phyloP scores from a whole-genome alignment of 345 rosid species.

The Geranium rotundifolium region DNA sequence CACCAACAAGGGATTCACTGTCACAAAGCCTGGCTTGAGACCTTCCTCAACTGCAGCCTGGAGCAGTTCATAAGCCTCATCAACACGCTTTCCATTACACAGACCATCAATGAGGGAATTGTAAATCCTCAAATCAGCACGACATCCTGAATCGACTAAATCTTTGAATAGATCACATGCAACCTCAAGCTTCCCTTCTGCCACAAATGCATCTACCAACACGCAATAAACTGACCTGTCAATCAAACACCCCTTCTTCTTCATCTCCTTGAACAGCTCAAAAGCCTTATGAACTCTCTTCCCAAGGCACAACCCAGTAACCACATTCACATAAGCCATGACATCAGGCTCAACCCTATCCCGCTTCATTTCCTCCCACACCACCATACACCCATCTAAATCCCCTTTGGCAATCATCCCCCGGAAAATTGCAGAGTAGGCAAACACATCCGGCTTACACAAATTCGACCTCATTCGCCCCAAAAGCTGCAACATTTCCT shows the following conservation, averaged over 20 bases:
- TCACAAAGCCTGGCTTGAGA: slow-evolving; percentile 53
- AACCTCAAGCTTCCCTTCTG: slow-evolving; percentile 44
- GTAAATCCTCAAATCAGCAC: slow-evolving; percentile 73
- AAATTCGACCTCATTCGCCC: slow-evolving; percentile 52
- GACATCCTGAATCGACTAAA: slow-evolving; percentile 71
- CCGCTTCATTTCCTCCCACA: slow-evolving; percentile 75
- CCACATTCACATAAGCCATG: slow-evolving; percentile 65
- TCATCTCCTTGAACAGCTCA: slow-evolving; percentile 69
- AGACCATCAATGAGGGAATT: slow-evolving; percentile 70
- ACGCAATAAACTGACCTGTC: slow-evolving; percentile 57
- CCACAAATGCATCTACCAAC: slow-evolving; percentile 63
- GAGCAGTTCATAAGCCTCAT: slow-evolving; percentile 69
- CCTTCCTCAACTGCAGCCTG: slow-evolving; percentile 45
- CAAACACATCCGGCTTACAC: slow-evolving; percentile 86
- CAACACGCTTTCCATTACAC: slow-evolving; percentile 45
- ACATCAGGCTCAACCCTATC: slow-evolving; percentile 74
- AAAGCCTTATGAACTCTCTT: slow-evolving; percentile 44
- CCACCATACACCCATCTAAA: slow-evolving; percentile 55
- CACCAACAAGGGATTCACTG: slow-evolving; percentile 62
- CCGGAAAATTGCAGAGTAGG: slow-evolving; percentile 65
- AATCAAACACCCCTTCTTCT: slow-evolving; percentile 50
- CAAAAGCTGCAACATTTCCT: slow-evolving; percentile 51
- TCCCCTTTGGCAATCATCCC: slow-evolving; percentile 52
- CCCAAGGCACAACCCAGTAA: slow-evolving; percentile 56
- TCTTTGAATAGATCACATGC: slow-evolving; percentile 73